Conservation (phyloP, 306 rosid genomes). For the Trichosanthes cucumerina region DNA sequence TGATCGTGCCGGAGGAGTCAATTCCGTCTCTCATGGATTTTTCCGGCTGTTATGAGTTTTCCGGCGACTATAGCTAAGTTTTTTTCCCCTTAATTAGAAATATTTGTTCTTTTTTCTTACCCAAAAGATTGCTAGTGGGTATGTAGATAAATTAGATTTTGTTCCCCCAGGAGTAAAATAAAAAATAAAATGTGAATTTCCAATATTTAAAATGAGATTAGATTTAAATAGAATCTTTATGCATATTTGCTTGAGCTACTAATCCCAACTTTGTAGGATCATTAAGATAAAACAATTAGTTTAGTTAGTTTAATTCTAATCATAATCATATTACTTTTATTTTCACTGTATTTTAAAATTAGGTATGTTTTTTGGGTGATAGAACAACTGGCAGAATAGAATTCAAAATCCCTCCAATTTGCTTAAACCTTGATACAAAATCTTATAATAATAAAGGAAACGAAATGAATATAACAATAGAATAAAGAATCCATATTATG, state of each 20-base stretch:
- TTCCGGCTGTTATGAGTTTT: background rate
- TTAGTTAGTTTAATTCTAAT: background rate
- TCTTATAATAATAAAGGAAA: background rate
- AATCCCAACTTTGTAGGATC: conserved; percentile 5
- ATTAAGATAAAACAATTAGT: background rate
- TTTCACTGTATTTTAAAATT: background rate
- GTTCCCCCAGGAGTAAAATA: background rate
- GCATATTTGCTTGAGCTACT: background rate
- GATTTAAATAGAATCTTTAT: background rate
- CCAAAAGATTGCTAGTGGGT: background rate
- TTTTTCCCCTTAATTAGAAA: no score
- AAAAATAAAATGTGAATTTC: background rate
- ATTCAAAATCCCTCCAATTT: background rate
- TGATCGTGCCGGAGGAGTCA: background rate
- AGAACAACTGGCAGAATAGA: background rate
- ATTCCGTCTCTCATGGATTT: background rate
- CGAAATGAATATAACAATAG: background rate
- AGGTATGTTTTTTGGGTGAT: background rate
- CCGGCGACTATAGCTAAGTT: background rate
- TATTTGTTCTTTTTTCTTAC: no score
- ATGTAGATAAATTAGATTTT: background rate
- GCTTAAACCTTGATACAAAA: background rate
- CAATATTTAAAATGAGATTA: background rate
- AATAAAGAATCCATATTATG: background rate
- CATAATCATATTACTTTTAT: background rate